Conservation (phyloP, 1,284 basidiomycete species). For the Porogramme epimiltina region DNA sequence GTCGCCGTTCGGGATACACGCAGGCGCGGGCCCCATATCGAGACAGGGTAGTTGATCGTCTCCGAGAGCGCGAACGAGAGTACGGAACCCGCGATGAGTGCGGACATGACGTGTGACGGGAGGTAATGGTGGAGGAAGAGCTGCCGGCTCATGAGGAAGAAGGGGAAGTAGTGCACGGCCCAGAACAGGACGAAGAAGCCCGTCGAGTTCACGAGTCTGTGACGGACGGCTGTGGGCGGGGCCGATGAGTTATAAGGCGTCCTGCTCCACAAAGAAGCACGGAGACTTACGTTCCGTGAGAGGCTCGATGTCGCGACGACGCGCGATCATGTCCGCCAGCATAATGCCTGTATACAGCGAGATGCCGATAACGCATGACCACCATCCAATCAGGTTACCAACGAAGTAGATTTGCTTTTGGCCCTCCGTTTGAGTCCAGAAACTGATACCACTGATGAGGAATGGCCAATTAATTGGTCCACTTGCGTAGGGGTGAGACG, state of each 20-base stretch:
- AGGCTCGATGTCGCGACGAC: slow-evolving; percentile 83
- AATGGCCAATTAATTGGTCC: slow-evolving; percentile 98
- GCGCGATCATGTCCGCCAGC: slow-evolving; percentile 86
- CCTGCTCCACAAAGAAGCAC: slow-evolving; percentile 1
- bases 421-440: slow-evolving; percentile 90
- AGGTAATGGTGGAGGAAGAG: slow-evolving; percentile 98
- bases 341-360: slow-evolving; percentile 90
- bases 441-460: slow-evolving; percentile 92
- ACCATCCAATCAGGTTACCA: slow-evolving; percentile 95
- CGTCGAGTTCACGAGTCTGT: slow-evolving; percentile 91
- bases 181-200: slow-evolving; percentile 96
- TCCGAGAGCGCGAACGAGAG: slow-evolving; percentile 92
- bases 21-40: slow-evolving; percentile 54
- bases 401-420: slow-evolving; percentile 96
- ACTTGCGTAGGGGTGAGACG: slow-evolving; percentile 94
- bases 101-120: slow-evolving; percentile 90
- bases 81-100: slow-evolving; percentile 89
- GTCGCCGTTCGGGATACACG: slow-evolving; percentile 54
- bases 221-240: slow-evolving; percentile 69
- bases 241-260: slow-evolving; percentile 2
- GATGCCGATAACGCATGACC: slow-evolving; percentile 85
- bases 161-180: slow-evolving; percentile 96
- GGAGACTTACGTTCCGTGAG: slow-evolving; percentile 78
- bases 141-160: slow-evolving; percentile 98
- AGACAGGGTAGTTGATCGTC: slow-evolving; percentile 92